These are phyloP conservation scores for Ochetophila trinervis DNA, from an alignment of 306 rosid genomes.

Conservation along the genomic window DNA sequence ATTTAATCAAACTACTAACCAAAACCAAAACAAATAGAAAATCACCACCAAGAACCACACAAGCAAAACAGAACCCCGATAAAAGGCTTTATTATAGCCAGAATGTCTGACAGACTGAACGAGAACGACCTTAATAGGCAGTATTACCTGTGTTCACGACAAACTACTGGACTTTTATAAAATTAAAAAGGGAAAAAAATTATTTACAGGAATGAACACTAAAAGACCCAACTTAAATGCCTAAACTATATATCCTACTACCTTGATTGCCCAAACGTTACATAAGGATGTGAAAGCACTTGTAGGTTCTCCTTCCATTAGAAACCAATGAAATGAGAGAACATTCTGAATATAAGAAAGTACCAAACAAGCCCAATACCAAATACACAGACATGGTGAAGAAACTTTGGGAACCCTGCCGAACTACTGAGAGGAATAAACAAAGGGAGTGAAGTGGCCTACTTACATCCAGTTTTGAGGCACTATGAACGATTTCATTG, in stretches of 20 bases:
- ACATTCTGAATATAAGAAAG: constrained; percentile 11
- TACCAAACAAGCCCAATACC: constrained; percentile 27
- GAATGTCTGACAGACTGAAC: constrained; percentile 44
- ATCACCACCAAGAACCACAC: background rate
- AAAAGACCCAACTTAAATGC: constrained; percentile 47
- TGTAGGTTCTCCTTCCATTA: constrained; percentile 35
- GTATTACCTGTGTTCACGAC: constrained; percentile 43
- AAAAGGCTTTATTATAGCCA: constrained; percentile 48
- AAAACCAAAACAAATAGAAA: background rate
- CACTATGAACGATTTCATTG: constrained; percentile 33
- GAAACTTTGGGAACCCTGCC: constrained; percentile 17
- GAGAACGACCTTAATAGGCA: constrained; percentile 38
- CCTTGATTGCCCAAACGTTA: constrained; percentile 30
- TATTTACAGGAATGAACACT: constrained; percentile 57
- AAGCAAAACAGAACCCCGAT: constrained; percentile 23
- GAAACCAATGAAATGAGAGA: constrained; percentile 35
- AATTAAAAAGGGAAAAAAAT: too few relatives aligned
- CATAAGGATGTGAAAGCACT: constrained; percentile 27
- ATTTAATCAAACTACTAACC: background rate
- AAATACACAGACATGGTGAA: constrained; percentile 34
- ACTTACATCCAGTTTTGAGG: constrained; percentile 61
- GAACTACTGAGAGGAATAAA: constrained; percentile 33
- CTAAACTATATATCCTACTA: constrained; percentile 25
- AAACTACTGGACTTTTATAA: constrained; percentile 34
- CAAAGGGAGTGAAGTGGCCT: constrained; percentile 12